phyloP scores from a whole-genome alignment of 768 basidiomycete genomes.

The Xerocomellus amylosporus region DNA sequence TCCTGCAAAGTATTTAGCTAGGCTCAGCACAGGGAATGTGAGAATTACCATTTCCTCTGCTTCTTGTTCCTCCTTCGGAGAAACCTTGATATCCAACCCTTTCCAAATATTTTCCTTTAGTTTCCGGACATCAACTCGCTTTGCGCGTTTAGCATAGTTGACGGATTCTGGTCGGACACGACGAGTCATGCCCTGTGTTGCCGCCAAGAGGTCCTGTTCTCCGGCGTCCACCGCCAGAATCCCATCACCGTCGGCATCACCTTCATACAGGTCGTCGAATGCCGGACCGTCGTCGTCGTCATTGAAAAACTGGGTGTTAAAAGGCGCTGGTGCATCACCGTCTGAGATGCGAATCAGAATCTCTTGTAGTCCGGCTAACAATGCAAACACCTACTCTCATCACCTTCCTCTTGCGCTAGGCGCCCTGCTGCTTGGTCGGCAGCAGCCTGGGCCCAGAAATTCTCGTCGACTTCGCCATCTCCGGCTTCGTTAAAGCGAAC shows the following conservation, averaged over 20 bases:
- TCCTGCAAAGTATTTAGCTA: constrained; percentile 40
- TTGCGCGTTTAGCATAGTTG: constrained; percentile 93
- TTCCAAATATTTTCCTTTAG: constrained; percentile 99
- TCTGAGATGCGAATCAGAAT: constrained; percentile 23
- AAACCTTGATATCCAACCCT: constrained; percentile 74
- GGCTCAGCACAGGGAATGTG: neutral
- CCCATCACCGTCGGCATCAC: constrained; percentile 49
- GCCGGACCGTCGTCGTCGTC: constrained; percentile 83
- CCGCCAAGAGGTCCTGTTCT: constrained; percentile 87
- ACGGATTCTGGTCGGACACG: constrained; percentile 85
- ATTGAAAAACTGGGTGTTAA: constrained; percentile 96
- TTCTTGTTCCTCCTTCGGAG: constrained; percentile 36
- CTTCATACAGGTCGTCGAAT: constrained; percentile 55
- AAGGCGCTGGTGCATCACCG: constrained; percentile 63
- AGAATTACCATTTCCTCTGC: constrained; percentile 52
- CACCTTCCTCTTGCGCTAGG: constrained; percentile 49
- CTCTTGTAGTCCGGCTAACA: neutral
- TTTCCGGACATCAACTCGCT: constrained; percentile 93
- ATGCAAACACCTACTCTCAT: constrained; percentile 52
- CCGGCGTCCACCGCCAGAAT: constrained; percentile 53
- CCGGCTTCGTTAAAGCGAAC: constrained; percentile 53
- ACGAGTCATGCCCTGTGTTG: constrained; percentile 70
- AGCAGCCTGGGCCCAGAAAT: constrained; percentile 96
- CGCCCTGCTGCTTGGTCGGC: constrained; percentile 73
- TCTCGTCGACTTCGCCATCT: constrained; percentile 91